These are phyloP conservation scores for Wickerhamiella slavikovae DNA, from an alignment of 805 yeast genomes.

Conservation along the genomic window DNA sequence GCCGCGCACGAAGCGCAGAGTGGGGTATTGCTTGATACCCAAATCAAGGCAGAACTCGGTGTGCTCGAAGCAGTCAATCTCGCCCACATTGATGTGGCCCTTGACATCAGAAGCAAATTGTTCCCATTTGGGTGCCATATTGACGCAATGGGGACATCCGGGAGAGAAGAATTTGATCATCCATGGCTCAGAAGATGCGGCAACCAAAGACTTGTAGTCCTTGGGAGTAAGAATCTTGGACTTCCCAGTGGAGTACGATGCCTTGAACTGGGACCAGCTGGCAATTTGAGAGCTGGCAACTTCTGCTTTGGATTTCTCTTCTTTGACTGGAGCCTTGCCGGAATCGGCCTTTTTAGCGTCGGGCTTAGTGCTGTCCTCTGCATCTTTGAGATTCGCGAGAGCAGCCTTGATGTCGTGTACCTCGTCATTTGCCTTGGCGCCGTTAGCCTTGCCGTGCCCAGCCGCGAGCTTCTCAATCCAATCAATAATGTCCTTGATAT, in stretches of 20 bases:
- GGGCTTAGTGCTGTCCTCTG: neutral
- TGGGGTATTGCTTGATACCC: slow-evolving; percentile 14
- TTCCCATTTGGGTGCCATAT: slow-evolving; percentile 20
- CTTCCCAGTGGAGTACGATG: slow-evolving; percentile 14
- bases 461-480: slow-evolving; percentile 3
- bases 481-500: slow-evolving; percentile 4
- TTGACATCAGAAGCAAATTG: slow-evolving; percentile 16
- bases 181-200: slow-evolving; percentile 18
- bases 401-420: slow-evolving; percentile 4
- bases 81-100: slow-evolving; percentile 20
- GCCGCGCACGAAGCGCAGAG: slow-evolving; percentile 5
- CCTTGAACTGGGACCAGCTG: slow-evolving; percentile 1
- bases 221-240: slow-evolving; percentile 14
- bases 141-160: slow-evolving; percentile 20
- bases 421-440: slow-evolving; percentile 3
- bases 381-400: slow-evolving; percentile 2
- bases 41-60: slow-evolving; percentile 16
- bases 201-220: slow-evolving; percentile 14
- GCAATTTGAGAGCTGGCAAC: slow-evolving; percentile 3
- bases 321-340: neutral
- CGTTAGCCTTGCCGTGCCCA: slow-evolving; percentile 2
- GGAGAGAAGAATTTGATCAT: slow-evolving; percentile 23
- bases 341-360: neutral
- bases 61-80: slow-evolving; percentile 21
- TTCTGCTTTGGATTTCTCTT: no score